Evolutionary conservation across 1,284 basidiomycete genomes (phyloP).

Genomic region (Pholiota adiposa): DNA sequence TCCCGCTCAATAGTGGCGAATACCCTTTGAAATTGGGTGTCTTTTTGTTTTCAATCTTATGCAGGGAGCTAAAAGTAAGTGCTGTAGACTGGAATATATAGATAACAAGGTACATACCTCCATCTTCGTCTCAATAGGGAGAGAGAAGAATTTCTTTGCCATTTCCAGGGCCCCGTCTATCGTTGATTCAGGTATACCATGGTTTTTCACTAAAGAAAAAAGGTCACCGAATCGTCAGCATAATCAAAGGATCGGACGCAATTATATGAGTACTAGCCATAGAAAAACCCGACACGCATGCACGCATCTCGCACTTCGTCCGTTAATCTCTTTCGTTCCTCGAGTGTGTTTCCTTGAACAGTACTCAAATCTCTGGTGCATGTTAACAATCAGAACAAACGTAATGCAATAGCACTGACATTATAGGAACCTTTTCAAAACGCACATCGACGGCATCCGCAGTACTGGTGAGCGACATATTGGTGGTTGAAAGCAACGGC

Average conservation of each 20-base stretch:
- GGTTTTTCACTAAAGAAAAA: slow-evolving; percentile 62
- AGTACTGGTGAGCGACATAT: slow-evolving; percentile 33
- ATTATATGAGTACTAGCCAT: slow-evolving; percentile 51
- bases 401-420: too few species aligned
- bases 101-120: slow-evolving; percentile 38
- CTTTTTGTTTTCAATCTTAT: slow-evolving; percentile 71
- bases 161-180: slow-evolving; percentile 51
- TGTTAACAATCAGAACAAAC: too few species aligned
- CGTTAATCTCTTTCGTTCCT: slow-evolving; percentile 52
- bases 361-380: slow-evolving; percentile 59
- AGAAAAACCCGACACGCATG: slow-evolving; percentile 81
- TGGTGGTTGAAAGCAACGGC: neutral
- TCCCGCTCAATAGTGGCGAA: slow-evolving; percentile 61
- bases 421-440: neutral
- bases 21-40: slow-evolving; percentile 77
- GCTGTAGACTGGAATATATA: too few species aligned
- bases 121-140: slow-evolving; percentile 62
- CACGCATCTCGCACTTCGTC: slow-evolving; percentile 69
- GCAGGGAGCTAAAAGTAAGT: neutral
- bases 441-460: slow-evolving; percentile 15
- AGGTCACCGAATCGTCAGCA: neutral
- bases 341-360: slow-evolving; percentile 43
- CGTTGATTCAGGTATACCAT: slow-evolving; percentile 58
- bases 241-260: too few species aligned
- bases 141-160: slow-evolving; percentile 64